Base-by-base conservation (phyloP, 163 green algal species). In the Scenedesmus sp. region DNA sequence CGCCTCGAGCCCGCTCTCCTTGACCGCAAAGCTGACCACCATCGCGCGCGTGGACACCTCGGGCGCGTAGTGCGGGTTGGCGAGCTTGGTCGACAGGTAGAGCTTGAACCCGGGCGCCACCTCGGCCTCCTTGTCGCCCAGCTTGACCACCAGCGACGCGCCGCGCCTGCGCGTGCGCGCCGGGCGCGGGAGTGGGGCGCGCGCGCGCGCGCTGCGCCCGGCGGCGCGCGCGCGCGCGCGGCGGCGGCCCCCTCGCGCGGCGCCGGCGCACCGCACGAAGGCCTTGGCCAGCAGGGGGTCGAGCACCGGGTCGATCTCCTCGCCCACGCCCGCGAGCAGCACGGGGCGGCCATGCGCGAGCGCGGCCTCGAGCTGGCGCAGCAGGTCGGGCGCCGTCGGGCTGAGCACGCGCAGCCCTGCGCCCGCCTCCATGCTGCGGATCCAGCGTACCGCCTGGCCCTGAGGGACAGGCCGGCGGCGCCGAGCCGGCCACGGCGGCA, bases 11-110 rank as follows among this genome's bases (percentile, higher is more conserved):
- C 92, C 93, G 66, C 92, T 81, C 87, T 96, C 85, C 81, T 94
- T 95, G 3, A 97, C 91, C 15, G 89, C 85, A 81, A 97, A 97
- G 86, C 96, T 96, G 51, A 95, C 81, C 22, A 97, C 91, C 65
- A 91, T 91, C 60, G 88, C 89, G 88, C 95, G 95, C 63, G 91
- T 95, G 77, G 74, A 90, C 70, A 96, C 88, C 84, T 96, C 92
- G 7, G 93, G 93, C 3, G 87, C 93, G 87, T 96, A 97, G 77
- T 94, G 89, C n/a, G 93, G 93, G 85, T 95, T 96, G 71, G 83
- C 64, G 22, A 97, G 84, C 89, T 96, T 96, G 62, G 91, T 95
- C 45, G 92, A 95, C 42, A 96, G 87, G 83, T 96, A 97, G 28
- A 97, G 86, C 76, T 87, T 90, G 84, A 97, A 97, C 73, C 94